Evolutionary conservation across 441 rosid genomes (phyloP), one percentile per base, ranked within the genome.

Genomic region (Rhodomyrtus psidioides): DNA sequence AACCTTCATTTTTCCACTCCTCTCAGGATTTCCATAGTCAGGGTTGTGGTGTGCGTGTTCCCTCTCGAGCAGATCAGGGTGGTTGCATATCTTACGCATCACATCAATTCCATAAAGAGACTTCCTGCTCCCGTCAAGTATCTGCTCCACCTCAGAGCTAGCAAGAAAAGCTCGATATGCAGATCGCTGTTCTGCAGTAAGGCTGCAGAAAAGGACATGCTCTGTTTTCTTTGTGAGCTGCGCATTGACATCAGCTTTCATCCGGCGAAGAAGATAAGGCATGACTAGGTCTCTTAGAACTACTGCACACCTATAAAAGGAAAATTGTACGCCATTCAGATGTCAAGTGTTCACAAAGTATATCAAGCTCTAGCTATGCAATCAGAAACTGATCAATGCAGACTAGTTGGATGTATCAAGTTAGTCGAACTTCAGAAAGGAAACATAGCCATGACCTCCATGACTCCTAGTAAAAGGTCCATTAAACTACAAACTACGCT

Each of bases 31-130:
- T 62, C 99, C 99, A 75, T 97, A 97, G 88, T 97, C 99, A 70
- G 97, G 95, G 86, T 93, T 91, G 86, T 90, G 89, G 86, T 85
- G 89, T 82, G 98, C 90, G 88, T 96, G 98, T 56, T 97, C 98
- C 90, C 99, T 94, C 92, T 96, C 99, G 44, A 97, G 98, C 83
- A 97, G 94, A 91, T 97, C 99, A 75, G 98, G 98, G 90, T 97
- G 99, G 91, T 97, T 97, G 91, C 99, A 97, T 88, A 97, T 96
- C 92, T 97, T 97, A 70, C 99, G 97, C 99, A 97, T 96, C 87
- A 97, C 98, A 94, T 97, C 99, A 55, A 97, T 96, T 86, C 99
- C 99, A 89, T 92, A 95, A 28, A 97, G 91, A 86, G 99, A 94
- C 42, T 95, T 97, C 88, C 91, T 94, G 87, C 90, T 93, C 83